A percentile compares a stretch with the other conserved stretches of the same genome.
Conservation (phyloP, 805 yeast species). For the Saturnispora galanensis region DNA sequence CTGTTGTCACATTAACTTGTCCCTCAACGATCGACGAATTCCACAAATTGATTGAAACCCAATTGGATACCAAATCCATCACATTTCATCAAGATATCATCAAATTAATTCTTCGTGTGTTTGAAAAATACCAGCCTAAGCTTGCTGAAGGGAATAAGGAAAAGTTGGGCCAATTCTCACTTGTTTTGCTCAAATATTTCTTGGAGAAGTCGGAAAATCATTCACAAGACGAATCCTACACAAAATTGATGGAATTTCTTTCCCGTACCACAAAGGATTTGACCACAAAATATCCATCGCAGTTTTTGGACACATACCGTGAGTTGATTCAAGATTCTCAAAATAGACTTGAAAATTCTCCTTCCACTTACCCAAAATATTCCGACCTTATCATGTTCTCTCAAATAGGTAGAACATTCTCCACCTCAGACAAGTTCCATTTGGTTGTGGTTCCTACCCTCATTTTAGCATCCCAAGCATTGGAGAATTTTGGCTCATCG, state of each 20-base stretch:
- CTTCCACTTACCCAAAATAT: constrained; percentile 26
- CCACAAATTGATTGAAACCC: constrained; percentile 19
- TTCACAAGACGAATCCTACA: constrained; percentile 20
- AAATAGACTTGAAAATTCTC: constrained; percentile 31
- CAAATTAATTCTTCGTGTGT: constrained; percentile 41
- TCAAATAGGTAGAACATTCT: constrained; percentile 67
- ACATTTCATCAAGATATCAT: constrained; percentile 35
- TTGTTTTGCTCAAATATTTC: constrained; percentile 54
- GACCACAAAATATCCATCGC: constrained; percentile 55
- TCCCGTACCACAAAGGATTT: constrained; percentile 42
- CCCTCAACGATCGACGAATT: constrained; percentile 41
- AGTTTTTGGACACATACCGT: constrained; percentile 55
- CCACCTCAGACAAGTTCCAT: constrained; percentile 95
- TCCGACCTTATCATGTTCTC: constrained; percentile 61
- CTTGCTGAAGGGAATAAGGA: constrained; percentile 76
- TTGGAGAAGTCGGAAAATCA: constrained; percentile 36
- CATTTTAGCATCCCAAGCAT: constrained; percentile 59
- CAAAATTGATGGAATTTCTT: constrained; percentile 28
- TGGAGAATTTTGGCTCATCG: constrained; percentile 36
- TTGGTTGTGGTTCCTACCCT: constrained; percentile 78
- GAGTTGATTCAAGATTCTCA: constrained; percentile 46
- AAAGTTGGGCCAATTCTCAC: constrained; percentile 52
- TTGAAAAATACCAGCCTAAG: constrained; percentile 61
- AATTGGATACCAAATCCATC: constrained; percentile 11
- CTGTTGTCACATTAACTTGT: constrained; percentile 27